Conservation (phyloP, 2,329 filamentous ascomycete species). For the Phyllosticta capitalensis region DNA sequence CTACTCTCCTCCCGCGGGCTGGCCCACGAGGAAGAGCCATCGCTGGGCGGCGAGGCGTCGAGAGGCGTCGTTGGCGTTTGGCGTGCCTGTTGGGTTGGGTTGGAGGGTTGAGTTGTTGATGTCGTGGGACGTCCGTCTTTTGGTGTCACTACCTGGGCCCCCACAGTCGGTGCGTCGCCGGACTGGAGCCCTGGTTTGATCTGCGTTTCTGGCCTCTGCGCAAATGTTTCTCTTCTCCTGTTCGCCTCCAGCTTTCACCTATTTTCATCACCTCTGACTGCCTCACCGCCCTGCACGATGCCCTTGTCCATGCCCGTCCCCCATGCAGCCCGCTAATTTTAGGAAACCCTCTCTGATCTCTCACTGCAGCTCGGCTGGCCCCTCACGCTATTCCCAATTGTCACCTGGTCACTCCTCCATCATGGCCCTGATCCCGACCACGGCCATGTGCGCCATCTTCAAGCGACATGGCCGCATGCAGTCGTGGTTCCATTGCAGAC, state of each 20-base stretch:
- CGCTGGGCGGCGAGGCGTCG: neutral
- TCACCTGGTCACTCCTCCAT: neutral
- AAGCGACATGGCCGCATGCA: neutral
- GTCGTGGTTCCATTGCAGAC: conserved; percentile 6
- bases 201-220: neutral
- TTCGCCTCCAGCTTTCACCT: neutral
- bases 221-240: neutral
- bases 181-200: neutral
- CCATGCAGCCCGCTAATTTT: neutral
- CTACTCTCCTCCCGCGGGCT: no score
- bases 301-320: no score
- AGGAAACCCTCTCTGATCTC: neutral
- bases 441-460: neutral
- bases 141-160: neutral
- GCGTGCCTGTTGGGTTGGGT: no score
- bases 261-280: neutral
- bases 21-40: neutral
- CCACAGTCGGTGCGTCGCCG: neutral
- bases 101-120: neutral
- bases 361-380: neutral
- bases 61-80: neutral
- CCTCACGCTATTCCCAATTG: neutral
- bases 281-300: neutral
- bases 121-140: neutral
- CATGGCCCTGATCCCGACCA: neutral